These are phyloP conservation scores for Tylopilus sp. DNA, from an alignment of 1,284 basidiomycete genomes.

Conservation along the genomic window DNA sequence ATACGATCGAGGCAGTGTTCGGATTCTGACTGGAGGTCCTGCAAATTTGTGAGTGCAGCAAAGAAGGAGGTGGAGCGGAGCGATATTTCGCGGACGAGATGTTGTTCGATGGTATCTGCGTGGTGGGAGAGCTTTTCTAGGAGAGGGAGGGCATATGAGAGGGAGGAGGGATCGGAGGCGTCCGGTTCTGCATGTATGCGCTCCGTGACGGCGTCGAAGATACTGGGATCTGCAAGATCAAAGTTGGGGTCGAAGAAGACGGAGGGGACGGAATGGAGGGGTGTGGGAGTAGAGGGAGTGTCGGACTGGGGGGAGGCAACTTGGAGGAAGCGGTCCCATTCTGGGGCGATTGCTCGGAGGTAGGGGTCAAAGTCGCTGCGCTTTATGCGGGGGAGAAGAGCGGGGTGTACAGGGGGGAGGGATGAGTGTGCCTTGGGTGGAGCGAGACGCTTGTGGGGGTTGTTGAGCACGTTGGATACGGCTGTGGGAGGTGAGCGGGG, in stretches of 20 bases:
- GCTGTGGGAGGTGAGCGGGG: conserved; percentile 36
- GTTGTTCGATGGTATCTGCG: conserved; percentile 92
- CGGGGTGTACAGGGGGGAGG: conserved; percentile 67
- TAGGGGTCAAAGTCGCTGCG: conserved; percentile 86
- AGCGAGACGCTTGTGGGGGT: conserved; percentile 78
- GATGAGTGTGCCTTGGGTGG: conserved; percentile 82
- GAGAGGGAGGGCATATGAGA: conserved; percentile 67
- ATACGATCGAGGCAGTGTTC: conserved; percentile 80
- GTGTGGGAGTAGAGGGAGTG: conserved; percentile 40
- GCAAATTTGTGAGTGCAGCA: conserved; percentile 90
- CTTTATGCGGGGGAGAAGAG: conserved; percentile 72
- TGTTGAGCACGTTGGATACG: conserved; percentile 78
- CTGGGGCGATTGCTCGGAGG: conserved; percentile 65
- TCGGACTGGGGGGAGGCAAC: conserved; percentile 46
- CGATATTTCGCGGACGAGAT: conserved; percentile 92
- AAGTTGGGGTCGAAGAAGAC: conserved; percentile 81
- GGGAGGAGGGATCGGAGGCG: conserved; percentile 50
- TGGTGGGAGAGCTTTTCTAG: conserved; percentile 93
- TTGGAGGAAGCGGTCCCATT: conserved; percentile 72
- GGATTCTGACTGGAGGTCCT: conserved; percentile 88
- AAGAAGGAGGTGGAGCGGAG: conserved; percentile 93
- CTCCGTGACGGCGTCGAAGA: conserved; percentile 81
- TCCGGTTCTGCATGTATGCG: conserved; percentile 36
- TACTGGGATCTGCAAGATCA: conserved; percentile 81
- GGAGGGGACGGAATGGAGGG: conserved; percentile 74